Conservation (phyloP, 2,329 filamentous ascomycete species). For the Chrysoporthe deuterocubensis region DNA sequence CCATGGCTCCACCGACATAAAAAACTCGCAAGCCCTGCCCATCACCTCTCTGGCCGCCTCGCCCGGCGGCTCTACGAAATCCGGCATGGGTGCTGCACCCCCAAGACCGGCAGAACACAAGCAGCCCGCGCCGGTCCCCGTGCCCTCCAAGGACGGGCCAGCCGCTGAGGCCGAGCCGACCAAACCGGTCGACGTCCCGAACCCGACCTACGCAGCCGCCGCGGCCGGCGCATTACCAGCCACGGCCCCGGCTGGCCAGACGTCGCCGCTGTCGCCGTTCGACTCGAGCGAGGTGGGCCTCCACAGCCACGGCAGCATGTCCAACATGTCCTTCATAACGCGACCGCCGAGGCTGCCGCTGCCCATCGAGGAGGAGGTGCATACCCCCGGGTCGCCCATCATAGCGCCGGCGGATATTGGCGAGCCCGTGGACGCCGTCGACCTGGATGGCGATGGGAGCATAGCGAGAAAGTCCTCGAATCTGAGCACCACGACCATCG, state of each 20-base stretch:
- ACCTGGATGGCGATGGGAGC: conserved; percentile 50
- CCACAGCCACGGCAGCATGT: conserved; percentile 60
- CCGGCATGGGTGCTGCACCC: conserved; percentile 17
- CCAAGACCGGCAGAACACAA: conserved; percentile 22
- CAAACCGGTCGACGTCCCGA: conserved; percentile 40
- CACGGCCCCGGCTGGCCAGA: conserved; percentile 29
- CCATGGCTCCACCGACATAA: conserved; percentile 57
- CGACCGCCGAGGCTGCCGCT: conserved; percentile 88
- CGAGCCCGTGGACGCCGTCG: conserved; percentile 56
- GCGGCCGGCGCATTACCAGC: conserved; percentile 30
- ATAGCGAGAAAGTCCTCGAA: conserved; percentile 61
- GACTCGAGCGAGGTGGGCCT: conserved; percentile 48
- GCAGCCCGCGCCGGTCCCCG: conserved; percentile 16
- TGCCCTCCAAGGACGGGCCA: conserved; percentile 12
- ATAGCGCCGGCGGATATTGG: conserved; percentile 68
- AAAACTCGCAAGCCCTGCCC: conserved; percentile 50
- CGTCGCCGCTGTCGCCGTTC: conserved; percentile 38
- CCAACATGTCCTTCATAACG: conserved; percentile 65
- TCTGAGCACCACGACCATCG: conserved; percentile 66
- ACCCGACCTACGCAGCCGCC: conserved; percentile 35
- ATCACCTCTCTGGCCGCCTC: conserved; percentile 55
- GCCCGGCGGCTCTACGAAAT: conserved; percentile 36
- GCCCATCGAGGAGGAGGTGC: conserved; percentile 89
- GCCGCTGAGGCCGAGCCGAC: conserved; percentile 34
- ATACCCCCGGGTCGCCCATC: conserved; percentile 89